Percentiles rank a stretch among this genome's conserved stretches.
These are phyloP conservation scores for Omphalotus olearius DNA, from an alignment of 1,284 basidiomycete species.

Conservation along the genomic window DNA sequence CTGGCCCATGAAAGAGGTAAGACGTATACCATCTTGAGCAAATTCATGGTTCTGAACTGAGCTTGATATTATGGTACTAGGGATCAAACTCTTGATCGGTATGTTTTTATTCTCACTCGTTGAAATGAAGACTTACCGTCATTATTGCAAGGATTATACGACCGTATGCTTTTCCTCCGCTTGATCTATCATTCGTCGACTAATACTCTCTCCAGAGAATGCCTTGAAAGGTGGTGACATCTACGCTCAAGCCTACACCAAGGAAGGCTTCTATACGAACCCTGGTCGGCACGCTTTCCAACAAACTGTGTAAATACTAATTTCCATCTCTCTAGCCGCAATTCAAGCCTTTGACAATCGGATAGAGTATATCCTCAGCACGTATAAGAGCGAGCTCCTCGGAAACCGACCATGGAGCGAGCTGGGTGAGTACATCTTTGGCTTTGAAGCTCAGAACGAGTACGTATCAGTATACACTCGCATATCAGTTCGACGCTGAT, in stretches of 20 bases:
- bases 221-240: not conserved
- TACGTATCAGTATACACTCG: not conserved
- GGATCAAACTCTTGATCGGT: constrained; percentile 7
- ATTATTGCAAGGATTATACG: not conserved
- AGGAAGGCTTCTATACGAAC: not conserved
- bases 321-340: not conserved
- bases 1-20: not conserved
- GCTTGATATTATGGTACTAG: not conserved
- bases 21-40: not conserved
- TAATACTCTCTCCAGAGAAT: not conserved
- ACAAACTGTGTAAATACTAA: not conserved
- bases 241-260: not conserved
- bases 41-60: not conserved
- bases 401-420: constrained; percentile 17
- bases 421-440: constrained; percentile 39
- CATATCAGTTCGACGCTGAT: not conserved
- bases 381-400: not conserved
- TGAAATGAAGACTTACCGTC: not conserved
- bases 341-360: constrained; percentile 3
- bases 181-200: not conserved
- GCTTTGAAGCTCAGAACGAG: constrained; percentile 32
- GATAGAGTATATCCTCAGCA: constrained; percentile 1
- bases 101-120: not conserved
- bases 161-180: not conserved
- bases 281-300: not conserved